These are phyloP conservation scores for Alternaria postmessia DNA, from an alignment of 2,329 filamentous ascomycete species.

Conservation along the genomic window DNA sequence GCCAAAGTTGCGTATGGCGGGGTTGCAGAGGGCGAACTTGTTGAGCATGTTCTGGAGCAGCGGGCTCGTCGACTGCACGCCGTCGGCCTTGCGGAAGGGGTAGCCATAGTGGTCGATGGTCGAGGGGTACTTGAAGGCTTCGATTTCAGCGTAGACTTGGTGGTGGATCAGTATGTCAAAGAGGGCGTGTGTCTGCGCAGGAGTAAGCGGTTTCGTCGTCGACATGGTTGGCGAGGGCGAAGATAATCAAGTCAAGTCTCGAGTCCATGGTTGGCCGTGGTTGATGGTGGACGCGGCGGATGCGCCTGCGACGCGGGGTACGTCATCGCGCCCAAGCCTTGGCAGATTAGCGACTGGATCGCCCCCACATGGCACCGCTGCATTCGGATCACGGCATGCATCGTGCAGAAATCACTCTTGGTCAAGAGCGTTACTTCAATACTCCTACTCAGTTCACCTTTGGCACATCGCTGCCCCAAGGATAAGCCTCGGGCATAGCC, in stretches of 20 bases:
- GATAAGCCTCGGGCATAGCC: conserved; percentile 57
- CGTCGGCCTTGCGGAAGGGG: conserved; percentile 65
- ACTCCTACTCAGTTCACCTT: not conserved
- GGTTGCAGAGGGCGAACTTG: conserved; percentile 70
- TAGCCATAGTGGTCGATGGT: conserved; percentile 74
- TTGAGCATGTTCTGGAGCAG: conserved; percentile 73
- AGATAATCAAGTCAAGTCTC: too few relatives aligned
- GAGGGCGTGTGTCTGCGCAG: conserved; percentile 59
- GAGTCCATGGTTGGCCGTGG: conserved; percentile 7
- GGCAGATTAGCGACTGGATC: conserved; percentile 13
- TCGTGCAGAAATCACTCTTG: too few relatives aligned
- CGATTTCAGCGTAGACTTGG: conserved; percentile 70
- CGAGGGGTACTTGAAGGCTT: conserved; percentile 71
- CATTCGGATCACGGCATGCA: too few relatives aligned
- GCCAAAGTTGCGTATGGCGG: conserved; percentile 70
- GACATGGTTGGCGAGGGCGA: conserved; percentile 23
- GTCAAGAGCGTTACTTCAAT: too few relatives aligned
- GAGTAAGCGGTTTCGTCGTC: conserved; percentile 45
- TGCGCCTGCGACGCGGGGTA: conserved; percentile 20
- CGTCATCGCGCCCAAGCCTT: conserved; percentile 20
- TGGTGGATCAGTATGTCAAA: conserved; percentile 64
- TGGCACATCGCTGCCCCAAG: conserved; percentile 48
- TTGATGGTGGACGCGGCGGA: conserved; percentile 17
- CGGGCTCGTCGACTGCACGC: conserved; percentile 64
- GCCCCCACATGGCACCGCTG: not conserved